These are phyloP conservation scores for Erodium trifolium DNA, from an alignment of 441 rosid genomes.

Conservation along the genomic window DNA sequence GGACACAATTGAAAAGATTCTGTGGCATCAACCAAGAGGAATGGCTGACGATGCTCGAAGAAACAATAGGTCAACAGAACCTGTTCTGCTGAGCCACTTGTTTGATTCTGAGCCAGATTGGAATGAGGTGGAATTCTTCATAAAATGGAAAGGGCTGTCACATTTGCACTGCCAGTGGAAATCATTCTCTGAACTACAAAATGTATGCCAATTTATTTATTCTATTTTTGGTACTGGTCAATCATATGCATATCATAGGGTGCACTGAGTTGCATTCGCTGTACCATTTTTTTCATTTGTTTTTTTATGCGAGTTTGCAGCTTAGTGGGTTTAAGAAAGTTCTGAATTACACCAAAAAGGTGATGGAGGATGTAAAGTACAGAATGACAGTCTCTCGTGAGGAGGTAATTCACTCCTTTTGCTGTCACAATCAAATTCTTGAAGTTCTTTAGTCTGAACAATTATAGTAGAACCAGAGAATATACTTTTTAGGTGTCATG, in stretches of 20 bases:
- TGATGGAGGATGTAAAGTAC: constrained; percentile 73
- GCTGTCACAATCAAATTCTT: background rate
- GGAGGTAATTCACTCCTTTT: constrained; percentile 54
- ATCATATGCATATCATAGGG: background rate
- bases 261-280: background rate
- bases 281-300: background rate
- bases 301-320: constrained; percentile 39
- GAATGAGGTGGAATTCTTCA: constrained; percentile 85
- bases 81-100: constrained; percentile 61
- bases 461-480: background rate
- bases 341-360: constrained; percentile 88
- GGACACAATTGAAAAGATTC: constrained; percentile 86
- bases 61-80: constrained; percentile 57
- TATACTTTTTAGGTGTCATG: background rate
- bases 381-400: constrained; percentile 75
- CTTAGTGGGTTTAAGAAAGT: constrained; percentile 98
- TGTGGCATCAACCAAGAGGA: constrained; percentile 97
- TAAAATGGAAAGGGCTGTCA: constrained; percentile 99
- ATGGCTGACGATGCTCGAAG: constrained; percentile 61
- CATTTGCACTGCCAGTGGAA: constrained; percentile 99
- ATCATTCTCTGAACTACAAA: constrained; percentile 70
- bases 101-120: constrained; percentile 80
- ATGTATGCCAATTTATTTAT: constrained; percentile 42
- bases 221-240: constrained; percentile 15
- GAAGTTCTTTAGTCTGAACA: background rate